Percentiles rank a stretch among this genome's conserved stretches.
These are phyloP conservation scores for Massospora cicadina DNA, from an alignment of 371 early-diverging fungal genomes.

Conservation along the genomic window DNA sequence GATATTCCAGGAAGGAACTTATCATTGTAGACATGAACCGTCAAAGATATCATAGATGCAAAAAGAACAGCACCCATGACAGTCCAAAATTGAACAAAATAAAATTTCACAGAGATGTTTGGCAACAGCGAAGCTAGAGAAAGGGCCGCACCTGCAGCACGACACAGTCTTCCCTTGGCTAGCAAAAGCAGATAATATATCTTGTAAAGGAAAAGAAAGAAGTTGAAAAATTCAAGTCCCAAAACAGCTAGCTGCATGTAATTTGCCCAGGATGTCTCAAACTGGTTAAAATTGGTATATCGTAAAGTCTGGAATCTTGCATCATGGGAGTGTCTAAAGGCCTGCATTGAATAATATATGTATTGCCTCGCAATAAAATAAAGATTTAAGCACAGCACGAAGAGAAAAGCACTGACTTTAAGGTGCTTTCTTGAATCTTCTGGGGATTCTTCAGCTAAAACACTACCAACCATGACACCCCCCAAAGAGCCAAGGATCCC, in stretches of 20 bases:
- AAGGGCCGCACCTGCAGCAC: not conserved
- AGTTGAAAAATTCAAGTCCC: constrained; percentile 24
- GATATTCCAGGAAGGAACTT: constrained; percentile 13
- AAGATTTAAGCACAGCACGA: constrained; percentile 20
- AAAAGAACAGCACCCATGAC: constrained; percentile 16
- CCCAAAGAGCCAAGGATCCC: not conserved
- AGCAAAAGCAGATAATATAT: constrained; percentile 14
- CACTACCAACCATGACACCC: not conserved
- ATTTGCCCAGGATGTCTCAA: constrained; percentile 19
- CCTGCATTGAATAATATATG: constrained; percentile 19
- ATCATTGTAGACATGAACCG: constrained; percentile 17
- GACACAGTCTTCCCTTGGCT: too few species aligned
- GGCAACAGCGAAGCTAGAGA: constrained; percentile 20
- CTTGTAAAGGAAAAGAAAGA: constrained; percentile 23
- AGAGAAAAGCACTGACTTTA: constrained; percentile 15
- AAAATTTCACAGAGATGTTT: constrained; percentile 18
- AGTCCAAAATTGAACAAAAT: constrained; percentile 22
- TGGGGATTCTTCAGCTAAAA: not conserved
- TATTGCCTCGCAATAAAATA: constrained; percentile 23
- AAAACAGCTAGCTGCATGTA: constrained; percentile 20
- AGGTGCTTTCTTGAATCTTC: not conserved
- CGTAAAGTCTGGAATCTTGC: constrained; percentile 20
- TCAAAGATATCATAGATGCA: constrained; percentile 13
- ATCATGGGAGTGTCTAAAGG: constrained; percentile 18
- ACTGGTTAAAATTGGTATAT: constrained; percentile 18